A percentile compares a stretch with the other conserved stretches of the same genome.
Conservation (phyloP, 73 alveolate species). For the Effrenium voratum region DNA sequence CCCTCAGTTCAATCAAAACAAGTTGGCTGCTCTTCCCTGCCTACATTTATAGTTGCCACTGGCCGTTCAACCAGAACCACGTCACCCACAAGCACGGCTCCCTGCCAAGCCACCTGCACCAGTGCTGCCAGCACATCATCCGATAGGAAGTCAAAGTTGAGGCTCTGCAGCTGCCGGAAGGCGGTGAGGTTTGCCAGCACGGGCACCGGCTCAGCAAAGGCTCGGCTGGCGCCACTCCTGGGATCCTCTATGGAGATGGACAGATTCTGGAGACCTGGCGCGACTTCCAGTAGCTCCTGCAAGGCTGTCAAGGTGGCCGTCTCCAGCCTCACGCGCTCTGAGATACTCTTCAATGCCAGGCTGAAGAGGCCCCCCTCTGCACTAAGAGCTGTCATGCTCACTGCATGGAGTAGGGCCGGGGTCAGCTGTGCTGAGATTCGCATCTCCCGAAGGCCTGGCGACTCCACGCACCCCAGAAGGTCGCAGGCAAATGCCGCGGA, state of each 20-base stretch:
- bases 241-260: slow-evolving; percentile 21
- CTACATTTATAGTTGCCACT: too few relatives aligned
- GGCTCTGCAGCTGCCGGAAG: background rate
- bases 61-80: too few relatives aligned
- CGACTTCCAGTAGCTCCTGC: background rate
- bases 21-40: too few relatives aligned
- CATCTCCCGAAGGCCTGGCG: background rate
- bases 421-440: background rate
- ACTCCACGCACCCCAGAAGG: slow-evolving; percentile 43
- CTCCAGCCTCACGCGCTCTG: background rate
- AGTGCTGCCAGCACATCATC: background rate
- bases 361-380: background rate
- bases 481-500: slow-evolving; percentile 37
- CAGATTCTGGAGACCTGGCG: background rate
- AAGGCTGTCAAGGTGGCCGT: background rate
- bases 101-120: too few relatives aligned
- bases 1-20: background rate
- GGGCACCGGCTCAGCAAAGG: background rate
- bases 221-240: slow-evolving; percentile 26
- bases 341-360: background rate
- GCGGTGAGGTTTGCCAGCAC: slow-evolving; percentile 22
- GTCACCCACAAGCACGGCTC: too few relatives aligned
- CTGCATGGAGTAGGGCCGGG: slow-evolving; percentile 8
- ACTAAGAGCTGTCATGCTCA: background rate
- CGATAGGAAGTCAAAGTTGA: slow-evolving; percentile 42